Evolutionary conservation across 192 early-diverging fungal genomes (phyloP), one percentile per base, ranked within the genome.

Genomic region (Thoreauomyces humboldtii): DNA sequence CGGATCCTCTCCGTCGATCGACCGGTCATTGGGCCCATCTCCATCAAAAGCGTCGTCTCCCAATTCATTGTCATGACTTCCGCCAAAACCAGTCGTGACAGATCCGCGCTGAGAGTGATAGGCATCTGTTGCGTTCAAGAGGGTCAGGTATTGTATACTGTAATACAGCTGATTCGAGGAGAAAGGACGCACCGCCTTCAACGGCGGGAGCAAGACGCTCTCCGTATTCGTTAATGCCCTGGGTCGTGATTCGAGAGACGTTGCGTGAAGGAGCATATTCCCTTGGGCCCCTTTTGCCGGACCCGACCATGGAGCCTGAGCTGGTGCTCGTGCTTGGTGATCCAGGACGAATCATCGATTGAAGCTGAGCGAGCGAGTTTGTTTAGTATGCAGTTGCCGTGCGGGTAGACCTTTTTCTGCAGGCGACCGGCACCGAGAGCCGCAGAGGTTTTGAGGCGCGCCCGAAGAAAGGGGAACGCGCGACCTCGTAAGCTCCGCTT

Each of bases 321-420:
- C 61, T 63, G 15, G 61, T 50, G 12, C 47, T 63, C 29, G 61
- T 51, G n/a, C 47, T 46, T 11, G 61, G 61, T 14, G 61, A 63
- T 22, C 50, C 53, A 11, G 61, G 61, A 6, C 61, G 61, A 17
- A 63, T 37, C 48, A 53, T 52, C 2, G 35, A 17, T 2, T 57
- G n/a, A n/a, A n/a, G n/a, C n/a, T n/a, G n/a, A n/a, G n/a, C n/a
- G n/a, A n/a, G n/a, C n/a, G n/a, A n/a, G n/a, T n/a, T n/a, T n/a
- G n/a, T n/a, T n/a, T n/a, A n/a, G n/a, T n/a, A n/a, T n/a, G n/a
- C n/a, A n/a, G n/a, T n/a, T n/a, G n/a, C n/a, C n/a, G n/a, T n/a
- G n/a, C n/a, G n/a, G n/a, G n/a, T n/a, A n/a, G n/a, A n/a, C n/a
- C n/a, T n/a, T n/a, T n/a, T n/a, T n/a, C n/a, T n/a, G n/a, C n/a